phyloP scores from a whole-genome alignment of 2,329 filamentous ascomycete species.

The Colletotrichum sp. region DNA sequence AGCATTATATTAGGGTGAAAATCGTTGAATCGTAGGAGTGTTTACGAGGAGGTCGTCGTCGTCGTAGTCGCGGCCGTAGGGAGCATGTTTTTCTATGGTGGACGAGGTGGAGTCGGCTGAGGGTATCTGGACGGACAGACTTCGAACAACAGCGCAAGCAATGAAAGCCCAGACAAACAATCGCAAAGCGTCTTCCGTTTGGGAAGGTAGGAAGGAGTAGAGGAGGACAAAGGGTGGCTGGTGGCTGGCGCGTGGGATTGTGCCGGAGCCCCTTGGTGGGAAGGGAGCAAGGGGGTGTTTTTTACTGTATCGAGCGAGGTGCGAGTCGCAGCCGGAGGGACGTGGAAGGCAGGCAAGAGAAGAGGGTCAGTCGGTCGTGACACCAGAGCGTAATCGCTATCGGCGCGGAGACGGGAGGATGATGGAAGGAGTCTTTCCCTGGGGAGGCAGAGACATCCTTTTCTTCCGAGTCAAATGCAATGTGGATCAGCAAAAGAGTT shows the following conservation, averaged over 20 bases:
- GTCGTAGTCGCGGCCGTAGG: conserved; percentile 2
- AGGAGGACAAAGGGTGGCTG: conserved; percentile 5
- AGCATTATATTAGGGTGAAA: conserved; percentile 18
- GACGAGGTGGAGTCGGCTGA: not conserved
- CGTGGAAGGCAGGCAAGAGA: not conserved
- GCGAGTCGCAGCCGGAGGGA: not conserved
- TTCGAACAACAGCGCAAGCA: not conserved
- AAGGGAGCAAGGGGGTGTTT: conserved; percentile 9
- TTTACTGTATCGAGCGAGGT: not conserved
- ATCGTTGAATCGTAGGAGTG: not conserved
- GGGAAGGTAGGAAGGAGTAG: not conserved
- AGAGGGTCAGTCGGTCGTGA: not conserved
- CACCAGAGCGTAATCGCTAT: not conserved
- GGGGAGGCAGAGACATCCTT: not conserved
- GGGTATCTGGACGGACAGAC: not conserved
- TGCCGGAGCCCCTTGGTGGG: conserved; percentile 9
- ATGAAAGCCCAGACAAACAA: not conserved
- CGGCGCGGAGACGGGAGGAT: conserved; percentile 6
- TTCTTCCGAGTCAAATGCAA: not conserved
- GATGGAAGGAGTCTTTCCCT: not conserved
- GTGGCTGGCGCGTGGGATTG: conserved; percentile 13
- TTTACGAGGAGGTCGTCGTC: not conserved
- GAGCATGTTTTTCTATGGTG: conserved; percentile 2
- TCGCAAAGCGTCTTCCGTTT: not conserved
- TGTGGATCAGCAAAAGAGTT: not conserved